Evolutionary conservation across 805 yeast species (phyloP).

Genomic region (Sungouiella blattae): DNA sequence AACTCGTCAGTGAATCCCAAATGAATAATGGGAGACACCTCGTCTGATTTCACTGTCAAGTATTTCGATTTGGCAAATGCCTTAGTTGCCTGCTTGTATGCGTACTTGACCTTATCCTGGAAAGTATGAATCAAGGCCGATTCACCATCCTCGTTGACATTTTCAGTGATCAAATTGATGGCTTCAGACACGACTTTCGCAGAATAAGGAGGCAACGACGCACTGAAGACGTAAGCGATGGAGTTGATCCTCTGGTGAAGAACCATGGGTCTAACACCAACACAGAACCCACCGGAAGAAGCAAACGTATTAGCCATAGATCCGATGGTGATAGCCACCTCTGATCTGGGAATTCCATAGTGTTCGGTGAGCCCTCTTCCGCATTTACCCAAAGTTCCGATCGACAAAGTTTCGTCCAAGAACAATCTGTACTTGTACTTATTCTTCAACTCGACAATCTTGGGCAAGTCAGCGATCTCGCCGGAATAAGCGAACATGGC

Average conservation of each 20-base stretch:
- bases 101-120: constrained; percentile 36
- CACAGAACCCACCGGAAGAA: constrained; percentile 90
- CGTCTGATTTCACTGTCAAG: constrained; percentile 54
- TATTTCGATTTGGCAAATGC: constrained; percentile 32
- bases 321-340: constrained; percentile 83
- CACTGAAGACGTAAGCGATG: constrained; percentile 87
- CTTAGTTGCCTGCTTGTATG: constrained; percentile 40
- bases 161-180: constrained; percentile 44
- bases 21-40: constrained; percentile 66
- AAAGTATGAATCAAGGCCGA: constrained; percentile 31
- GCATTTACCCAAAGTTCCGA: constrained; percentile 79
- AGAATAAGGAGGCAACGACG: constrained; percentile 89
- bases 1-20: constrained; percentile 50
- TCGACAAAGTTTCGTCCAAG: constrained; percentile 81
- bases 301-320: constrained; percentile 79
- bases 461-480: constrained; percentile 68
- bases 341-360: constrained; percentile 61
- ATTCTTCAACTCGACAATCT: constrained; percentile 68
- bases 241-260: constrained; percentile 91
- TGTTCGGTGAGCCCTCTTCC: constrained; percentile 88
- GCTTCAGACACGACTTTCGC: constrained; percentile 62
- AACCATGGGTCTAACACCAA: constrained; percentile 79
- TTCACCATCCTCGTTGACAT: constrained; percentile 27
- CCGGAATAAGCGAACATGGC: constrained; percentile 83
- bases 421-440: constrained; percentile 82